Evolutionary conservation across 2,329 filamentous ascomycete genomes (phyloP).

Genomic region (Claviceps capensis): DNA sequence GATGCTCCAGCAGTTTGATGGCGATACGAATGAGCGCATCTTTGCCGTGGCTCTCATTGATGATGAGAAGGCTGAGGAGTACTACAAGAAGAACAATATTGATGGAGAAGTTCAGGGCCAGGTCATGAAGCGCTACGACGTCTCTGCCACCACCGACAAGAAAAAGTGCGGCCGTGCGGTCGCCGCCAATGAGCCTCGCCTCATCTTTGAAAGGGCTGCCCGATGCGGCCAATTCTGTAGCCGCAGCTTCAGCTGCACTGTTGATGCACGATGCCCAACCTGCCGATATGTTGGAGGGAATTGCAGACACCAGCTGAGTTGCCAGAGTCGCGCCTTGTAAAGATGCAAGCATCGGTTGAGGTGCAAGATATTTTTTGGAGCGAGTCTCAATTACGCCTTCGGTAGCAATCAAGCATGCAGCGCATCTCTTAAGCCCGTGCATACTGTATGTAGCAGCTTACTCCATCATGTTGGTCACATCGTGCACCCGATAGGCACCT

Average conservation of each 20-base stretch:
- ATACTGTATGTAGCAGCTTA: no score
- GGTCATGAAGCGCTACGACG: not conserved
- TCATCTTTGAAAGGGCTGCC: slow-evolving; percentile 5
- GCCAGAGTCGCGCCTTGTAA: not conserved
- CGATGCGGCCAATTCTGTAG: slow-evolving; percentile 7
- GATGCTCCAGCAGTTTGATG: slow-evolving; percentile 7
- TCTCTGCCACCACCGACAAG: not conserved
- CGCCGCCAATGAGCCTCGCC: not conserved
- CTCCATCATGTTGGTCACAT: no score
- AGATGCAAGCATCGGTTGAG: no score
- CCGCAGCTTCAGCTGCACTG: slow-evolving; percentile 5
- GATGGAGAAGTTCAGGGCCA: slow-evolving; percentile 2
- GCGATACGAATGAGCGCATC: slow-evolving; percentile 8
- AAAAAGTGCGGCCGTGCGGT: not conserved
- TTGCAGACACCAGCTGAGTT: slow-evolving; percentile 5
- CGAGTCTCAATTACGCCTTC: not conserved
- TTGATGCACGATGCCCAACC: not conserved
- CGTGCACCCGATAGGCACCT: no score
- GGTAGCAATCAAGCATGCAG: no score
- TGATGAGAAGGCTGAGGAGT: slow-evolving; percentile 6
- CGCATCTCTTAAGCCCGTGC: no score
- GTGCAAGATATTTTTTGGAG: not conserved
- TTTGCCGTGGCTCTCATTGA: slow-evolving; percentile 8
- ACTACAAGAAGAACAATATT: slow-evolving; percentile 6
- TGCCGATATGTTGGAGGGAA: slow-evolving; percentile 4